Base-by-base conservation (phyloP, 257 asterid genomes). In the Gynochthodes officinalis region DNA sequence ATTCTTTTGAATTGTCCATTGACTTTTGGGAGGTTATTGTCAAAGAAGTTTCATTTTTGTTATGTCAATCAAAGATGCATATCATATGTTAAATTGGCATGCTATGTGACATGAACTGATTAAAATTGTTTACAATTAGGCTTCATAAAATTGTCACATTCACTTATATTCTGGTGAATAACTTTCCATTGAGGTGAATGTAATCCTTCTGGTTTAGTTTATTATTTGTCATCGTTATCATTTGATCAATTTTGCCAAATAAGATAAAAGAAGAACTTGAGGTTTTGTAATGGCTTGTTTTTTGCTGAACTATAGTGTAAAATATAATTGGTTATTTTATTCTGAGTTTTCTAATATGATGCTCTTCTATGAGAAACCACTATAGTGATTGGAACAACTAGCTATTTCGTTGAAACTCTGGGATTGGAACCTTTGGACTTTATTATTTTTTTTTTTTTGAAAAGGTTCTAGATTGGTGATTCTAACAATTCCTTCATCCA, bases 151-250 rank as follows among this genome's bases (percentile, higher is more conserved):
- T n/a, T n/a, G n/a, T n/a, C n/a, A n/a, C n/a, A n/a, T n/a, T n/a
- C n/a, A n/a, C n/a, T n/a, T n/a, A n/a, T n/a, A n/a, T n/a, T n/a
- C n/a, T n/a, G n/a, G n/a, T n/a, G n/a, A n/a, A n/a, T n/a, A n/a
- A n/a, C n/a, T n/a, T n/a, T n/a, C n/a, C n/a, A n/a, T n/a, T n/a
- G n/a, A n/a, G n/a, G n/a, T n/a, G n/a, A n/a, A 86, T 54, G 33
- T 43, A 65, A 73, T 54, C 72, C 66, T 57, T 28, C 16, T 52
- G 44, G 30, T 50, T 55, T 52, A 30, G 58, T 11, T 71, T 54
- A 16, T 23, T 67, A 64, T 60, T 75, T 49, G 39, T 48, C 16
- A 18, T 46, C n/a, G 19, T 57, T 77, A 28, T 64, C 15, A 28
- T 63, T 44, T 48, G 27, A 53, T 33, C 27, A 3, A 23, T 65